These are phyloP conservation scores for Xylaria sp. DNA, from an alignment of 2,329 filamentous ascomycete genomes.

Conservation along the genomic window DNA sequence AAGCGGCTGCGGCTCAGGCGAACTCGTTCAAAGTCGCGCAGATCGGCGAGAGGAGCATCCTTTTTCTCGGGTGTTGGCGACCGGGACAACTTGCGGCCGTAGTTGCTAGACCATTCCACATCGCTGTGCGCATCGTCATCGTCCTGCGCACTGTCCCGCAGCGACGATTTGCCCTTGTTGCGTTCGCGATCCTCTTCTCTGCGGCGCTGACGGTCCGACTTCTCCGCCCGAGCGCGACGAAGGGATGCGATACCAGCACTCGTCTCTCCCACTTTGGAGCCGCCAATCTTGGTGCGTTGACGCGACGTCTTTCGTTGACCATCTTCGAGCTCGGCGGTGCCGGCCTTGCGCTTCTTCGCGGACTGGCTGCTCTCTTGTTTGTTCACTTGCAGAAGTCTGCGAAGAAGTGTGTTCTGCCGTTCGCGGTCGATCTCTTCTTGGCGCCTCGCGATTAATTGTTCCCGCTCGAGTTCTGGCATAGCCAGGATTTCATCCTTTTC, in stretches of 20 bases:
- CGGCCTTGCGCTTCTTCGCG: conserved; percentile 78
- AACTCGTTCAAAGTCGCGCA: conserved; percentile 83
- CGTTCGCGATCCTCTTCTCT: conserved; percentile 66
- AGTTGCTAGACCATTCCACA: conserved; percentile 71
- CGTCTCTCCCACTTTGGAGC: conserved; percentile 70
- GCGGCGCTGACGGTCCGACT: conserved; percentile 67
- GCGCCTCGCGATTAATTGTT: conserved; percentile 87
- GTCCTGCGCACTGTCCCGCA: conserved; percentile 49
- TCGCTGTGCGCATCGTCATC: conserved; percentile 78
- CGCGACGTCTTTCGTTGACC: conserved; percentile 74
- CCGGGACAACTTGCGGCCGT: conserved; percentile 53
- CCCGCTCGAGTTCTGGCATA: conserved; percentile 88
- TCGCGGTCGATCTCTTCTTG: conserved; percentile 81
- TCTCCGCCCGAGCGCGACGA: conserved; percentile 66
- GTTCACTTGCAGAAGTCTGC: conserved; percentile 70
- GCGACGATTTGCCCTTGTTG: conserved; percentile 55
- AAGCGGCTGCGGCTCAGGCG: conserved; percentile 86
- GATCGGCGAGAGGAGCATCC: conserved; percentile 71
- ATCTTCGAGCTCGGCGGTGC: conserved; percentile 79
- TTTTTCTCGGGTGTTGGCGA: conserved; percentile 62
- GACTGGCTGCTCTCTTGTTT: conserved; percentile 67
- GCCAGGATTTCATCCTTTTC: conserved; percentile 82
- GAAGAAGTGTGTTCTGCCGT: conserved; percentile 81
- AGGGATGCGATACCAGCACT: conserved; percentile 75
- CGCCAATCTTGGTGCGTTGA: conserved; percentile 70